Conservation (phyloP, 2,329 filamentous ascomycete genomes). For the Fusarium sp. region DNA sequence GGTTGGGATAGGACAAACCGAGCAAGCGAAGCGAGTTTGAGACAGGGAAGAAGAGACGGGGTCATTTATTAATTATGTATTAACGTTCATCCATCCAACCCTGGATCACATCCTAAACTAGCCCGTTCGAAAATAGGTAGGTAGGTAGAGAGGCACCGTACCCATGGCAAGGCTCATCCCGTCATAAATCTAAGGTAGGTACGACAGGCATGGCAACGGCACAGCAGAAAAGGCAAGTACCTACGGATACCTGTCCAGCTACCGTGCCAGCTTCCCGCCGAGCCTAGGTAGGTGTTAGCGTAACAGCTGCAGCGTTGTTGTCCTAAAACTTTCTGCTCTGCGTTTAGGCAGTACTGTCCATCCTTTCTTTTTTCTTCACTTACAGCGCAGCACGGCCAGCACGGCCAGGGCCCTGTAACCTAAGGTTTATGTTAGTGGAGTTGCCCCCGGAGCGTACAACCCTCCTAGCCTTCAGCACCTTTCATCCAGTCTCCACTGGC, state of each 20-base stretch:
- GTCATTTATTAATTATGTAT: constrained; percentile 30
- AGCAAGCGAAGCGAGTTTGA: constrained; percentile 15
- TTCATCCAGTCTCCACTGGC: constrained; percentile 2
- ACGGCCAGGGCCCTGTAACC: constrained; percentile 7
- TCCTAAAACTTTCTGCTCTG: constrained; percentile 3
- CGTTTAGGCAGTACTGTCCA: background rate
- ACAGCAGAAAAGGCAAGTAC: constrained; percentile 5
- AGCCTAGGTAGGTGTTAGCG: background rate
- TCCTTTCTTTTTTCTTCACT: background rate
- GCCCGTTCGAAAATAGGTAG: constrained; percentile 1
- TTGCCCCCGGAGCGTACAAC: constrained; percentile 4
- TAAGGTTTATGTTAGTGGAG: constrained; percentile 20
- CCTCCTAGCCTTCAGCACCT: constrained; percentile 5
- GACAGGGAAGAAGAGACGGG: constrained; percentile 28
- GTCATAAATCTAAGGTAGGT: background rate
- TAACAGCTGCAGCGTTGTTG: background rate
- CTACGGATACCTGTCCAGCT: too few species aligned
- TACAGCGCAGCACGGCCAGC: background rate
- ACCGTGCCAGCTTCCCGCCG: background rate
- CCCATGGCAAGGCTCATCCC: background rate
- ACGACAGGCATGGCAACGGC: constrained; percentile 4
- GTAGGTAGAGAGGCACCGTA: background rate
- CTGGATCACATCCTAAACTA: constrained; percentile 1
- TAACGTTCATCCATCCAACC: background rate
- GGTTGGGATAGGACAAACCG: constrained; percentile 2